phyloP scores from a whole-genome alignment of 2,329 filamentous ascomycete species.

The Aspergillus bombycis region DNA sequence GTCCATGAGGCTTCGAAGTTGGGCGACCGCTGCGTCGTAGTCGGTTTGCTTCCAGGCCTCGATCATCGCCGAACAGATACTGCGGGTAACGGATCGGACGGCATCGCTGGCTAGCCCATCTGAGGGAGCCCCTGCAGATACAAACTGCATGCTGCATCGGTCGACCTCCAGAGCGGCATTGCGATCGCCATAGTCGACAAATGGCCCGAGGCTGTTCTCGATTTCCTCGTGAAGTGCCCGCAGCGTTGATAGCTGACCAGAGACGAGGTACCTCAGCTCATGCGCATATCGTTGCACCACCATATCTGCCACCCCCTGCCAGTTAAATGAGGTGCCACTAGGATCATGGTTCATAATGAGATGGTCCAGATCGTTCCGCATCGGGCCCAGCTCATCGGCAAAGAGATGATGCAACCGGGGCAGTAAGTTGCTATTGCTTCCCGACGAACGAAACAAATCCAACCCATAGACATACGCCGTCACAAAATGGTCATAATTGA shows the following conservation, averaged over 20 bases:
- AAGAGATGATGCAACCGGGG: conserved; percentile 43
- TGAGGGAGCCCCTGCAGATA: conserved; percentile 24
- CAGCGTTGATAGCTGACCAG: conserved; percentile 28
- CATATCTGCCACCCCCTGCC: conserved; percentile 70
- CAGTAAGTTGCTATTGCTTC: conserved; percentile 35
- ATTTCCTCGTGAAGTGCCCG: conserved; percentile 33
- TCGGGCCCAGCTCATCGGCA: conserved; percentile 34
- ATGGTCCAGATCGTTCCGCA: conserved; percentile 49
- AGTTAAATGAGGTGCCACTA: conserved; percentile 51
- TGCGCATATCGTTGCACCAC: conserved; percentile 65
- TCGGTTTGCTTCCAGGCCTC: conserved; percentile 25
- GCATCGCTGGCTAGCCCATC: conserved; percentile 29
- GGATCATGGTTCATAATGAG: conserved; percentile 43
- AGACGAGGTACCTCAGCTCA: conserved; percentile 50
- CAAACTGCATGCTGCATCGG: conserved; percentile 40
- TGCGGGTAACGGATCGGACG: conserved; percentile 34
- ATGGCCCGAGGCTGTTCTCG: conserved; percentile 33
- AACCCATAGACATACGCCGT: conserved; percentile 50
- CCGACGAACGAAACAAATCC: conserved; percentile 39
- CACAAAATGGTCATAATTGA: conserved; percentile 56
- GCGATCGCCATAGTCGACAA: conserved; percentile 38
- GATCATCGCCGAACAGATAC: conserved; percentile 37
- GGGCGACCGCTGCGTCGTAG: conserved; percentile 29
- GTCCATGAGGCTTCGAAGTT: conserved; percentile 47
- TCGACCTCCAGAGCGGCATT: conserved; percentile 31